Evolutionary conservation across 2,329 filamentous ascomycete species (phyloP).

Genomic region (Gliomastix tumulicola): DNA sequence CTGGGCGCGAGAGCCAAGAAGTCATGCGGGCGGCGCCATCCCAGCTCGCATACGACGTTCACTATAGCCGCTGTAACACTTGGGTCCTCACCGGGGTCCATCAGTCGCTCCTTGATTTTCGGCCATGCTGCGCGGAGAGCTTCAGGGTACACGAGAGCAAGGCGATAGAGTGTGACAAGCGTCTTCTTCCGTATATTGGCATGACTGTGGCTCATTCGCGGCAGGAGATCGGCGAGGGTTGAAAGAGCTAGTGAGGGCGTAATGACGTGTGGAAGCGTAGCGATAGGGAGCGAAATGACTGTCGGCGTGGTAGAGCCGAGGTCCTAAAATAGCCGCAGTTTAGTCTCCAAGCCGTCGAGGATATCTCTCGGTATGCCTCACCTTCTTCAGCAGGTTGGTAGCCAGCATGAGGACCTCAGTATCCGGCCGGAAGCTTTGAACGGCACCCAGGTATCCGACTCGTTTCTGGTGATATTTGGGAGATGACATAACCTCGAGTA

Average conservation of each 20-base stretch:
- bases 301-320: slow-evolving; percentile 65
- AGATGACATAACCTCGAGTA: slow-evolving; percentile 97
- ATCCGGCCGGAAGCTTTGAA: slow-evolving; percentile 91
- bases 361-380: slow-evolving; percentile 15
- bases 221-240: slow-evolving; percentile 77
- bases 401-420: slow-evolving; percentile 97
- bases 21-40: slow-evolving; percentile 88
- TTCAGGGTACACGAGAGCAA: slow-evolving; percentile 95
- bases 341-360: too few relatives aligned
- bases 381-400: slow-evolving; percentile 94
- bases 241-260: slow-evolving; percentile 89
- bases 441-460: slow-evolving; percentile 88
- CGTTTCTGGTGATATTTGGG: slow-evolving; percentile 92
- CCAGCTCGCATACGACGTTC: slow-evolving; percentile 93
- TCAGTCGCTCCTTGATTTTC: slow-evolving; percentile 89
- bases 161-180: slow-evolving; percentile 85
- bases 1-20: slow-evolving; percentile 88
- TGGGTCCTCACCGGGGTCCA: slow-evolving; percentile 83
- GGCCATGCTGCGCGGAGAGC: slow-evolving; percentile 90
- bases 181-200: slow-evolving; percentile 90
- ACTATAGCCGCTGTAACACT: slow-evolving; percentile 94
- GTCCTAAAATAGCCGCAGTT: too few relatives aligned
- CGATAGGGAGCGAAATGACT: slow-evolving; percentile 78
- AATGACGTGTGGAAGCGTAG: slow-evolving; percentile 89
- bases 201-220: slow-evolving; percentile 79